phyloP scores from a whole-genome alignment of 306 rosid species.

The Carpinus viminea region DNA sequence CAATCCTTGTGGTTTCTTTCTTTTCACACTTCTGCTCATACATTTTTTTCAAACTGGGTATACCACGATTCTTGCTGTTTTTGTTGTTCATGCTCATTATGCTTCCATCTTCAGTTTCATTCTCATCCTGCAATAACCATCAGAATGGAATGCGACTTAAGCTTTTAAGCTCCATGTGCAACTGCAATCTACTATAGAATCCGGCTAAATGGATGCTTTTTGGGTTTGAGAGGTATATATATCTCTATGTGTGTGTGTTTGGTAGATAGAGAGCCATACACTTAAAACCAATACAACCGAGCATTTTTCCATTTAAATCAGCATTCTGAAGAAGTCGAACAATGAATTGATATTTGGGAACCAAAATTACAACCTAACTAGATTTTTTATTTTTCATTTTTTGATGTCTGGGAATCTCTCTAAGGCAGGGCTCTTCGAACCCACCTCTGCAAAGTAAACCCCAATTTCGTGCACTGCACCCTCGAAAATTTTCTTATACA shows the following conservation, averaged over 20 bases:
- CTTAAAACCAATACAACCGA: background rate
- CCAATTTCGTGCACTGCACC: too few species aligned
- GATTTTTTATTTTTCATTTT: too few species aligned
- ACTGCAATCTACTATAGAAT: background rate
- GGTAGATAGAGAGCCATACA: too few species aligned
- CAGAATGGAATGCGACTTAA: background rate
- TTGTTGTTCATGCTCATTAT: constrained; percentile 16
- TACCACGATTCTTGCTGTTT: constrained; percentile 37
- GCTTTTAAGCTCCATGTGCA: background rate
- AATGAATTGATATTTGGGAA: background rate
- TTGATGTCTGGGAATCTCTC: too few species aligned
- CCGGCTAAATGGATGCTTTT: background rate
- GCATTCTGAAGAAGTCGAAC: background rate
- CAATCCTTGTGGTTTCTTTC: constrained; percentile 61
- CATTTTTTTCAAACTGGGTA: constrained; percentile 48
- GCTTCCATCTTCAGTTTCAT: constrained; percentile 28
- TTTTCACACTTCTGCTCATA: constrained; percentile 59
- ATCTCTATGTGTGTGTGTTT: too few species aligned
- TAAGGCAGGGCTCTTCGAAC: too few species aligned
- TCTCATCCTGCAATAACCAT: constrained; percentile 44
- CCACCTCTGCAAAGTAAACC: too few species aligned
- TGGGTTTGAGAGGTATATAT: background rate
- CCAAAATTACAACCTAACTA: background rate
- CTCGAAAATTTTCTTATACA: too few species aligned
- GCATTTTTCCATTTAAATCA: background rate